Evolutionary conservation across 225 moss, liverwort and hornwort species (phyloP).

Genomic region (Bryum argenteum): DNA sequence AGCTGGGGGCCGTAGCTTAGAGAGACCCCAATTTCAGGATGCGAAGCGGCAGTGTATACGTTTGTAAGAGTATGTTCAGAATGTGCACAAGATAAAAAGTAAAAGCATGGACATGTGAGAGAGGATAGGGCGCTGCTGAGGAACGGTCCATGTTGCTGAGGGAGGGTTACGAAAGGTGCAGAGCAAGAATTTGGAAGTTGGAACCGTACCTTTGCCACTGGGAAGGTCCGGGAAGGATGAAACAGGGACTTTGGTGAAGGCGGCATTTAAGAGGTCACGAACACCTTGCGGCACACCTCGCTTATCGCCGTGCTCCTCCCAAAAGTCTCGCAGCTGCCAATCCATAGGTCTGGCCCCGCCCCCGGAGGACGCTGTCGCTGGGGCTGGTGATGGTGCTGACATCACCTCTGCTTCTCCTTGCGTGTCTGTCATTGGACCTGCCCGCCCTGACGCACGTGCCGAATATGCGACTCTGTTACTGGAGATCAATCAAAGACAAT

Average conservation of each 20-base stretch:
- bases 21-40: neutral
- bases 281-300: constrained; percentile 72
- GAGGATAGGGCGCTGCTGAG: neutral
- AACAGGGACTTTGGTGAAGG: constrained; percentile 72
- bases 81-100: too few species aligned
- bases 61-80: neutral
- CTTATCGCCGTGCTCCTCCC: constrained; percentile 64
- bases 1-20: neutral
- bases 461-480: neutral
- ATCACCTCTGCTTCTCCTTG: neutral
- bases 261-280: constrained; percentile 61
- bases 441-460: neutral
- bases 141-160: neutral
- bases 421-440: constrained; percentile 11
- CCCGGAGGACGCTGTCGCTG: neutral
- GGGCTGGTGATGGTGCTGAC: too few species aligned
- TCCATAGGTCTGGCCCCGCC: constrained; percentile 36
- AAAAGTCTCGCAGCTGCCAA: constrained; percentile 57
- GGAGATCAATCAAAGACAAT: neutral
- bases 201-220: constrained; percentile 60
- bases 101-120: too few species aligned
- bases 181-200: neutral
- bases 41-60: neutral
- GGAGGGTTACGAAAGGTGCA: neutral
- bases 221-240: constrained; percentile 81